phyloP scores from a whole-genome alignment of 2,329 filamentous ascomycete species.

The Lasiodiplodia sp. region DNA sequence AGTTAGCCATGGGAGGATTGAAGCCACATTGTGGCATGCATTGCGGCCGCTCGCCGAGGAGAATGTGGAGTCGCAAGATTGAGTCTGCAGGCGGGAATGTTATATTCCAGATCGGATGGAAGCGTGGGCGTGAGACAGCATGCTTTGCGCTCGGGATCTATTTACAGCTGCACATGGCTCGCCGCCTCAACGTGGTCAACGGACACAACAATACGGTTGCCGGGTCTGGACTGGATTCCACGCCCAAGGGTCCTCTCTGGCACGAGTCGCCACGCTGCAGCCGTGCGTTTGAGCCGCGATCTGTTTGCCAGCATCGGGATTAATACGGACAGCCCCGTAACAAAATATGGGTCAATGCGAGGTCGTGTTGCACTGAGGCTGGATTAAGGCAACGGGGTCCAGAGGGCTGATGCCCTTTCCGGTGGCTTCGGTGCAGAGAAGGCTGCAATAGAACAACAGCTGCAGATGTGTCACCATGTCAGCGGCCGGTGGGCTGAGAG shows the following conservation, averaged over 20 bases:
- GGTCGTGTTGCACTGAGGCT: conserved; percentile 24
- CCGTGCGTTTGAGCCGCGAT: conserved; percentile 22
- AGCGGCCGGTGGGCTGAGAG: conserved; percentile 13
- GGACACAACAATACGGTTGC: conserved; percentile 13
- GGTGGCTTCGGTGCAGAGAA: conserved; percentile 18
- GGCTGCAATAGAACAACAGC: conserved; percentile 25
- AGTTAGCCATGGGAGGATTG: conserved; percentile 9
- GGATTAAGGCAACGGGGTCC: conserved; percentile 1
- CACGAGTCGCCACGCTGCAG: conserved; percentile 22
- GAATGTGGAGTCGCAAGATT: neutral
- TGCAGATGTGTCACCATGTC: conserved; percentile 15
- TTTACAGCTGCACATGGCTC: neutral
- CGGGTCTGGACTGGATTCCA: conserved; percentile 12
- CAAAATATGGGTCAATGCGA: neutral
- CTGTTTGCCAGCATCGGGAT: conserved; percentile 16
- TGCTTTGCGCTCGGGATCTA: neutral
- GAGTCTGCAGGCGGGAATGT: neutral
- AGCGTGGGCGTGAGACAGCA: conserved; percentile 2
- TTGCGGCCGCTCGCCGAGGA: neutral
- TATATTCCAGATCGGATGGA: conserved; percentile 3
- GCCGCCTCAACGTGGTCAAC: conserved; percentile 6
- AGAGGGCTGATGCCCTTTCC: neutral
- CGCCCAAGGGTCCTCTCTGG: neutral
- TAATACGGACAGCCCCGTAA: conserved; percentile 16
- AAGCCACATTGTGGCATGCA: neutral